Base-by-base conservation (phyloP, 495 filamentous ascomycete genomes). In the Penicillium psychrofluorescens region DNA sequence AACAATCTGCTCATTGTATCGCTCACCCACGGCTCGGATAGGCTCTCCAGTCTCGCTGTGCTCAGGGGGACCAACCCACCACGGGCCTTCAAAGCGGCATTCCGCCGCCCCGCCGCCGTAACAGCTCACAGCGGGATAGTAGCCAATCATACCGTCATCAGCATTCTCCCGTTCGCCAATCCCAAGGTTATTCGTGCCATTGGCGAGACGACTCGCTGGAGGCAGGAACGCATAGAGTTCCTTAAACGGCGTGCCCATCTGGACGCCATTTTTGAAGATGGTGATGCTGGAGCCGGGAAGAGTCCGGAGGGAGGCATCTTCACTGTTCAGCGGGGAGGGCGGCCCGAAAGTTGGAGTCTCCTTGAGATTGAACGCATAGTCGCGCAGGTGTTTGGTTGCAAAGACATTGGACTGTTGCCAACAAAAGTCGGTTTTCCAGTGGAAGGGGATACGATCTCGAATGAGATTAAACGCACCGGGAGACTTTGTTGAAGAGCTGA, bases 341-440 rank as follows among this genome's bases (percentile, higher is more conserved):
- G 22, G 84, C 67, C 67, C 70, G 37, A 66, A 71, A 8, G 66
- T 67, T 5, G 66, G 67, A 0, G 66, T 70, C 40, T 72, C 68
- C 46, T 71, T 72, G 14, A 72, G 57, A 33, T 74, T 72, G 45
- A 70, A 74, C 7, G 68, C 68, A 38, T 72, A 72, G 43, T 91
- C 84, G 49, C 95, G 91, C 14, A 96, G 79, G 36, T 92, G 85
- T 64, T 96, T 96, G 2, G 84, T 84, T 2, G 85, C 66, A 49
- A 86, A 84, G 58, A 95, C 91, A 55, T 96, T 94, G 46, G 90
- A 90, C 56, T 90, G 85, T 61, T 98, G 94, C 66, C 95, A 95
- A 66, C 90, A 95, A 40, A 89, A 83, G 59, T 92, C 85, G 40
- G 81, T 79, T 66, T 95, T 95, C 64, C 90, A 95, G 11, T 90